Evolutionary conservation across 139 green algal species (phyloP), one percentile per base, ranked within the genome.

Genomic region (Zygnema cylindricum): DNA sequence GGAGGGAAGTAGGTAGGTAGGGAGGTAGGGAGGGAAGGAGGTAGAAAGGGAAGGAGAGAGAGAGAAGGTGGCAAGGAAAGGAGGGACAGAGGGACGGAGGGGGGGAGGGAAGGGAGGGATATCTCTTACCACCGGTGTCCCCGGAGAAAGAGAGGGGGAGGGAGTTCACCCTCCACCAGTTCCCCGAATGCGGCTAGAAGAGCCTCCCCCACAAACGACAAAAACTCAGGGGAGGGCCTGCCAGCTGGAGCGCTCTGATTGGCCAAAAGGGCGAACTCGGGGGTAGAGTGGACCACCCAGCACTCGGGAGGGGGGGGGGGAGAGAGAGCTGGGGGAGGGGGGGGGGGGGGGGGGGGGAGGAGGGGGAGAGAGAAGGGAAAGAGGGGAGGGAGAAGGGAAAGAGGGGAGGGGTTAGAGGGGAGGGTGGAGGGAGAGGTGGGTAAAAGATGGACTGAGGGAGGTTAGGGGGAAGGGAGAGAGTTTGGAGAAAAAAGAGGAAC

Each of bases 211-310:
- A 87, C 33, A 87, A 55, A 87, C 33, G 25, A 49, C 32, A 87
- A 55, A 40, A 87, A 69, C 81, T 87, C 81, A 2, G 33, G 30
- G 1, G 38, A 83, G n/a, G 81, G 81, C 81, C 69, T 87, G 81
- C 81, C 81, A 40, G 55, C 30, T 43, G 81, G 81, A 2, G 33
- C 81, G 2, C 79, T 82, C 2, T 2, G 2, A 33, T 85, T 87
- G n/a, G 42, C 57, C 40, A 2, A 42, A 22, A 2, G 30, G 1
- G 81, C 81, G 81, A 84, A 87, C 1, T 87, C 81, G 2, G 81
- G 54, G 54, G 81, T 87, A n/a, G 81, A 87, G 35, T 87, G 81
- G 2, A 87, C 81, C 81, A 87, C 81, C 81, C 81, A 87, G 69
- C 81, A 87, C 81, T 87, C 81, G 11, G 49, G 77, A n/a, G n/a